phyloP scores from a whole-genome alignment of 306 rosid species.

The Lathyrus aphaca region DNA sequence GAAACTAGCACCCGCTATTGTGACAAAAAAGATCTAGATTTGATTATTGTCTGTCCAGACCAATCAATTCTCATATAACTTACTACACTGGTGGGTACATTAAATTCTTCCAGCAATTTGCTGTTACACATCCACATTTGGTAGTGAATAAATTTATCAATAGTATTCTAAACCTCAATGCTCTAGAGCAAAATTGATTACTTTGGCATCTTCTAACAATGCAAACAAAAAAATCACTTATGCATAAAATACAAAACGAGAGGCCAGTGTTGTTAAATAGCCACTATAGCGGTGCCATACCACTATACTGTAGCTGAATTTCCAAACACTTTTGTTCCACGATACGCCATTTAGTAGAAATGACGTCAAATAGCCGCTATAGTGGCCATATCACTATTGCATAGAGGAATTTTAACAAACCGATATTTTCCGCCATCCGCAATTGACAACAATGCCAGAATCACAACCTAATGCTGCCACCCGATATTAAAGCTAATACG shows the following conservation, averaged over 20 bases:
- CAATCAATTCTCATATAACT: neutral
- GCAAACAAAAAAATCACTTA: constrained; percentile 11
- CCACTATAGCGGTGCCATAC: no score
- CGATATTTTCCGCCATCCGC: no score
- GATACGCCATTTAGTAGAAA: no score
- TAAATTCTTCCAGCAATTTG: constrained; percentile 13
- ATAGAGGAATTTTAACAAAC: no score
- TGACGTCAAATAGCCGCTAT: no score
- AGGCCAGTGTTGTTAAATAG: neutral
- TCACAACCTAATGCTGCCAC: neutral
- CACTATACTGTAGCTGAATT: no score
- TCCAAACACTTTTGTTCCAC: no score
- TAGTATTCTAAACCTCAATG: constrained; percentile 15
- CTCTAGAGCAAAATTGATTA: constrained; percentile 21
- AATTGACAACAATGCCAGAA: no score
- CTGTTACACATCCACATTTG: constrained; percentile 18
- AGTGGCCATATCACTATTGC: no score
- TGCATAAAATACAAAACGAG: constrained; percentile 26
- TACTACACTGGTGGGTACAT: neutral
- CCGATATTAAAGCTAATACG: constrained; percentile 11
- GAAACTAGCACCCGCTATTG: neutral
- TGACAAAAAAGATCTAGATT: constrained; percentile 10
- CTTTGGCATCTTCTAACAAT: constrained; percentile 30
- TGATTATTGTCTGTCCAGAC: constrained; percentile 4
- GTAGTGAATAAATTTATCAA: constrained; percentile 15